Base-by-base conservation (phyloP, 2,329 filamentous ascomycete species). In the Ceratocystis cubensis region DNA sequence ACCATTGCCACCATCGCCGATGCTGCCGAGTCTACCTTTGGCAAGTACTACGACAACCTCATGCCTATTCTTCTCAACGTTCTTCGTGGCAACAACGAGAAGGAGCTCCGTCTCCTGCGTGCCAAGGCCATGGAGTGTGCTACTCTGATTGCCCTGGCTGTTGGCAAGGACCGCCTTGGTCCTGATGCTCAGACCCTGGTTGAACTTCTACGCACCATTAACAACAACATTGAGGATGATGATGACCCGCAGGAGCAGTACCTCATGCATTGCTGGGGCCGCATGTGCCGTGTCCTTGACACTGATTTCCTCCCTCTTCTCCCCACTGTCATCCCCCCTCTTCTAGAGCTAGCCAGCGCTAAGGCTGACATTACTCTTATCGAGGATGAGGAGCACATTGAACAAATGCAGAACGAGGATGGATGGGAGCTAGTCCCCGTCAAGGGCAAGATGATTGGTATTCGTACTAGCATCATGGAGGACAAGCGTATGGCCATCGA, bases 401-500 rank as follows among this genome's bases (percentile, higher is more conserved):
- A 95, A 71, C 86, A 91, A 73, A 86, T 96, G 69, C 90, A 96
- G 75, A 89, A 94, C 72, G 93, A 97, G 72, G 93, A 96, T 67
- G 93, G 93, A 56, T 99, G 94, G 94, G 94, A 99, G 76, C 82
- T 99, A 71, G 91, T 99, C 17, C 94, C 94, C 7, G 82, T 99
- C 66, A 96, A 96, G 78, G 94, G 94, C 70, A 97, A 97, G 80
- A 90, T 96, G 76, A 96, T 99, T 73, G 94, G 94, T 70, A 99
- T 99, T 78, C 91, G 92, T 78, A 99, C 94, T 6, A 96, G 91
- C 75, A 90, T 89, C 8, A 87, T 99, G 75, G 94, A 99, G 72
- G 94, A 99, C 78, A 99, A 99, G 80, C 92, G 97, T 76, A 96
- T 96, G 84, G 94, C 94, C n/a, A 97, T 99, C 70, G 94, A 99